These are phyloP conservation scores for Phialocephala sp. DNA, from an alignment of 2,329 filamentous ascomycete genomes.

Conservation along the genomic window DNA sequence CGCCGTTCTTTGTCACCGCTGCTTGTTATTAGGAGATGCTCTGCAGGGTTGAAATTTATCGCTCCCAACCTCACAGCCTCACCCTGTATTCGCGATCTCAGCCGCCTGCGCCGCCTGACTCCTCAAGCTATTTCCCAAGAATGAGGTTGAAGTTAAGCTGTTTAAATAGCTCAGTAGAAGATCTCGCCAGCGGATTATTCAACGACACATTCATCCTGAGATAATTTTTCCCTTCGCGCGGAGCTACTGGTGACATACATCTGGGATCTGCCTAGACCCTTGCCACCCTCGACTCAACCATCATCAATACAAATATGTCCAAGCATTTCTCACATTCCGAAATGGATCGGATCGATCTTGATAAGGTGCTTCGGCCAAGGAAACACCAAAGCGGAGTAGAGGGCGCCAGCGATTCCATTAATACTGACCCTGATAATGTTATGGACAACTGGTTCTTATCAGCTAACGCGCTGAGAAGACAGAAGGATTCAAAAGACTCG, in stretches of 20 bases:
- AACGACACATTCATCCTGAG: background rate
- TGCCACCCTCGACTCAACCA: background rate
- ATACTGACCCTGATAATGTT: slow-evolving; percentile 21
- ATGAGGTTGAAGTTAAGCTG: background rate
- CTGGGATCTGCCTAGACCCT: background rate
- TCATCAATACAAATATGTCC: slow-evolving; percentile 12
- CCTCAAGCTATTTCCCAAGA: background rate
- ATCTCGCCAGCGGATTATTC: background rate
- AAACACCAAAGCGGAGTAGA: slow-evolving; percentile 15
- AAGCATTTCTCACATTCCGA: slow-evolving; percentile 18
- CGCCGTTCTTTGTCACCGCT: background rate
- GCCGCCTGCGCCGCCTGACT: background rate
- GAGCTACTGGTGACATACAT: background rate
- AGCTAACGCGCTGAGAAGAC: slow-evolving; percentile 8
- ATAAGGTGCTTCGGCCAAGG: slow-evolving; percentile 22
- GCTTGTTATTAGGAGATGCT: background rate
- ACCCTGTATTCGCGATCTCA: background rate
- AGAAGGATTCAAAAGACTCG: slow-evolving; percentile 15
- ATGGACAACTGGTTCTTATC: slow-evolving; percentile 31
- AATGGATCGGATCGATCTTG: slow-evolving; percentile 15
- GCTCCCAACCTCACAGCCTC: background rate
- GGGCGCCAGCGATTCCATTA: slow-evolving; percentile 15
- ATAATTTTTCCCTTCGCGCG: background rate
- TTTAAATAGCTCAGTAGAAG: background rate
- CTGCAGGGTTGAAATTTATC: background rate